phyloP scores from a whole-genome alignment of 192 early-diverging fungal genomes.

The Umbelopsis ramanniana region DNA sequence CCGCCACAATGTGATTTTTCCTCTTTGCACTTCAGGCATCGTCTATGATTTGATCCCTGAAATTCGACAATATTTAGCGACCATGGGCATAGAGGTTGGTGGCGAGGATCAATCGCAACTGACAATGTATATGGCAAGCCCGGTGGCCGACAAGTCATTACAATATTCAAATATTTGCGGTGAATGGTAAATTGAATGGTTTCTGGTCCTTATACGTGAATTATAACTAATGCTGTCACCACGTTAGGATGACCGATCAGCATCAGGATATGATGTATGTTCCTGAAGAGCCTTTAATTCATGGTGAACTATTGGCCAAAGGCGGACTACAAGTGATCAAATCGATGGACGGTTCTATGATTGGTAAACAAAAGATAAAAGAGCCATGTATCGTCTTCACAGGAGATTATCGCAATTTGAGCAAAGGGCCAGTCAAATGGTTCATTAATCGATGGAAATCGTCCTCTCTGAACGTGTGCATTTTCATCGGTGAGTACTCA shows the following conservation, averaged over 20 bases:
- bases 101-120: slow-evolving; percentile 42
- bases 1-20: slow-evolving; percentile 72
- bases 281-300: slow-evolving; percentile 60
- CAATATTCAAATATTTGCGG: slow-evolving; percentile 84
- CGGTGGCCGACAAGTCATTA: slow-evolving; percentile 75
- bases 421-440: slow-evolving; percentile 31
- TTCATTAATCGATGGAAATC: slow-evolving; percentile 35
- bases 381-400: slow-evolving; percentile 70
- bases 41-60: slow-evolving; percentile 76
- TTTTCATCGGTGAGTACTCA: slow-evolving; percentile 32
- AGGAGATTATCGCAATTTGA: slow-evolving; percentile 34
- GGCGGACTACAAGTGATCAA: slow-evolving; percentile 41
- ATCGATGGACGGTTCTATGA: slow-evolving; percentile 44
- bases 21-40: slow-evolving; percentile 68
- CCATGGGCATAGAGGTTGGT: slow-evolving; percentile 55
- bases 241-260: slow-evolving; percentile 59
- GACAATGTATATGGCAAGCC: slow-evolving; percentile 73
- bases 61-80: slow-evolving; percentile 57
- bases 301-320: slow-evolving; percentile 53
- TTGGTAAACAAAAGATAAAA: slow-evolving; percentile 41
- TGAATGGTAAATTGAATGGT: slow-evolving; percentile 67
- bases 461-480: slow-evolving; percentile 22
- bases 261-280: slow-evolving; percentile 71
- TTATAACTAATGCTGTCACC: neutral
- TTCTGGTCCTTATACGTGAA: neutral